Base-by-base conservation (phyloP, 805 yeast species). In the Cyberlindnera meyerae region DNA sequence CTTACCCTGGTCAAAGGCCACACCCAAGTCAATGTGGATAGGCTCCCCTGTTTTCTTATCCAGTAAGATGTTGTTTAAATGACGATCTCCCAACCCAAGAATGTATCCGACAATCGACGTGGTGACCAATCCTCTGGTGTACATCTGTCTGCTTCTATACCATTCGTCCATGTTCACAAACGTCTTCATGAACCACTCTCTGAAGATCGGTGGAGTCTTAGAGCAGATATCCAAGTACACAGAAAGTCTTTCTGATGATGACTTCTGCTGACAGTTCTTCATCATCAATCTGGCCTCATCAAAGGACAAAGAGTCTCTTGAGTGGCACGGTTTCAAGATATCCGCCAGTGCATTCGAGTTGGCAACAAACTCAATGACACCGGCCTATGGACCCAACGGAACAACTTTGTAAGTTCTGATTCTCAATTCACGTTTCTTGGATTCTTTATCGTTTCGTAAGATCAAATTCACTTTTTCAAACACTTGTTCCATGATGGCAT, bases 401-500 rank as follows among this genome's bases (percentile, higher is more conserved):
- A 89, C 74, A 2, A 93, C 97, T 35, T 82, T 82, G 60, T 93
- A 93, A 0, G 97, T 88, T 33, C 95, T 62, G 1, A 93, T 73
- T 4, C 72, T 65, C 39, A 90, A 62, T 2, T 65, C 59, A n/a
- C 89, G 58, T 34, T 62, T 68, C 18, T 78, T 57, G 0, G 90
- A 68, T 22, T 73, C 74, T 35, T 68, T 68, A 51, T 84, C 77
- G 17, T 63, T 63, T 9, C 48, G 57, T 37, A 90, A 68, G 25
- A 87, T 71, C 11, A 66, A 60, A 52, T 89, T 88, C 12, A 88
- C 96, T 51, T 88, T 85, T 15, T 73, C 82, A 58, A 94, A 93
- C 2, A 90, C 97, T 55, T 93, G 97, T 57, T 90, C 94, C 98
- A 93, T 94, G 39, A 93, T 86, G 0, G 95, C 84, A 61, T 93